Percentiles rank a stretch among this genome's conserved stretches.
Conservation (phyloP, 345 rosid genomes). For the Microcos paniculata region DNA sequence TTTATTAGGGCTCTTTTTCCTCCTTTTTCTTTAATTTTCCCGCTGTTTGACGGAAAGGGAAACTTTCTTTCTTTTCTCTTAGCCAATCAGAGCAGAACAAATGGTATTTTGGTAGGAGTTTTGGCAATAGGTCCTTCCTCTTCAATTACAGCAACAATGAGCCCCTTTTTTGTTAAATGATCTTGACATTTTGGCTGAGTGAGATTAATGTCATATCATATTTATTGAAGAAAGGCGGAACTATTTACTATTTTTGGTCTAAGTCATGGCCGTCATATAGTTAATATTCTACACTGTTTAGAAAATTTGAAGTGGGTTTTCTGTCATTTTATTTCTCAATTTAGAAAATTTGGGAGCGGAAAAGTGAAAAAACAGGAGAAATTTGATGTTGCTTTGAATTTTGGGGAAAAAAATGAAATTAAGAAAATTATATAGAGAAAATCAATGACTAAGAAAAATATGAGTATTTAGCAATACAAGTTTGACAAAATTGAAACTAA, state of each 20-base stretch:
- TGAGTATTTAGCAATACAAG: not conserved
- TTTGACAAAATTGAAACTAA: not conserved
- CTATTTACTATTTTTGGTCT: not conserved
- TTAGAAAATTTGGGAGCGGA: not conserved
- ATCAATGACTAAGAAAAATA: not conserved
- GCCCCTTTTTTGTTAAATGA: not conserved
- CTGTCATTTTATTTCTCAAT: not conserved
- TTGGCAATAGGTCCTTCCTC: not conserved
- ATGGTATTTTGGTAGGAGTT: not conserved
- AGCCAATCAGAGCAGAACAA: not conserved
- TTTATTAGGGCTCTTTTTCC: not conserved
- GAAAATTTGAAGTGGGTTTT: not conserved
- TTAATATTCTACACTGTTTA: not conserved
- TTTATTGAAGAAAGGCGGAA: too few species aligned
- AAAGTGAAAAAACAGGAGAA: not conserved
- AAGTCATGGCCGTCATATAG: not conserved
- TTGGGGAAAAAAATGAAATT: not conserved
- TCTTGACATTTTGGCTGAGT: not conserved
- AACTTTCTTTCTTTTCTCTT: not conserved
- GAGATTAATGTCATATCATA: too few species aligned
- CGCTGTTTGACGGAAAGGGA: not conserved
- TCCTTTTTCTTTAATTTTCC: not conserved
- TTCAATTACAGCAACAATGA: not conserved
- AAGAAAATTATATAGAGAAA: not conserved
- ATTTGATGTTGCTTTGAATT: not conserved